Evolutionary conservation across 1,139 yeast genomes (phyloP).

Genomic region (Geotrichum australiense): DNA sequence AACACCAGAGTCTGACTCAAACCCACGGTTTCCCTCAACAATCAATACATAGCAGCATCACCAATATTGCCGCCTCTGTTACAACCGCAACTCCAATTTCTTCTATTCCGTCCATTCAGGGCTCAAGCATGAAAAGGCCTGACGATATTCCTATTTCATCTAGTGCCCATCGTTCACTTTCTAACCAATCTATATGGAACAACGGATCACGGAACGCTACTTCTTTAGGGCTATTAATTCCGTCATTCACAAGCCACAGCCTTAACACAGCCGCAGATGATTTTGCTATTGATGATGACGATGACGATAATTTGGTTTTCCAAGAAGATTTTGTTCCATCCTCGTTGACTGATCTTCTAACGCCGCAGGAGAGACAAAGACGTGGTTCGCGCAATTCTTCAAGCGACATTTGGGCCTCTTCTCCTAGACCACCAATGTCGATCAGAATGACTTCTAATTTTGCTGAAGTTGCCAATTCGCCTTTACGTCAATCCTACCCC

Average conservation of each 20-base stretch:
- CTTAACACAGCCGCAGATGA: constrained; percentile 26
- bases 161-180: constrained; percentile 9
- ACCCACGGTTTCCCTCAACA: background rate
- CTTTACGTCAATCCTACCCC: constrained; percentile 12
- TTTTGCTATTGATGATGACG: constrained; percentile 40
- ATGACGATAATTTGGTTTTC: constrained; percentile 33
- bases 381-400: constrained; percentile 49
- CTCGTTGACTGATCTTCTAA: constrained; percentile 61
- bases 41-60: background rate
- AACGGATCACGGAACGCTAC: constrained; percentile 3
- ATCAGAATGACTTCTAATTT: constrained; percentile 8
- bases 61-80: constrained; percentile 14
- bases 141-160: too few relatives aligned
- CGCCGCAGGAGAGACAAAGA: constrained; percentile 69
- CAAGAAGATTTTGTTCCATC: constrained; percentile 77
- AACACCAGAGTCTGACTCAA: constrained; percentile 2
- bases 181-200: constrained; percentile 10
- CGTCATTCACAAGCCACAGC: constrained; percentile 9
- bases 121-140: constrained; percentile 4
- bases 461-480: constrained; percentile 13
- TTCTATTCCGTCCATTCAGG: background rate
- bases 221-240: constrained; percentile 13
- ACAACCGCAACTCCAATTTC: constrained; percentile 7
- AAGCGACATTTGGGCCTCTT: constrained; percentile 16
- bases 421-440: constrained; percentile 12